Base-by-base conservation (phyloP, 345 rosid genomes). In the Moricandia arvensis region DNA sequence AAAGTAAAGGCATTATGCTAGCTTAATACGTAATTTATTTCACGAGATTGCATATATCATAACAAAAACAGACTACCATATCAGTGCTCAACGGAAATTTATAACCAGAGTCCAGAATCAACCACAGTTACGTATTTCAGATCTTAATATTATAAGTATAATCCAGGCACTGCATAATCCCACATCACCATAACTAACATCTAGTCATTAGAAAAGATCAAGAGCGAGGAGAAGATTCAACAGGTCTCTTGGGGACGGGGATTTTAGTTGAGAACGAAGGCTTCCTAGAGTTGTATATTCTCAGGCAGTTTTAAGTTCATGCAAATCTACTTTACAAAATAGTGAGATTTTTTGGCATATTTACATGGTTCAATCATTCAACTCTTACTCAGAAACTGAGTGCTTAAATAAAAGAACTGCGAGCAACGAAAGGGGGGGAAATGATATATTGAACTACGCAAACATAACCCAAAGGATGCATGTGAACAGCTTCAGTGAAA, bases 371-470 rank as follows among this genome's bases (percentile, higher is more conserved):
- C 49, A 18, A 41, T 62, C 7, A 54, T 55, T 55, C 7, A 54
- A 38, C 63, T 38, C 63, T 41, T 51, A 29, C 43, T 68, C 30
- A 37, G 63, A 68, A 75, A 68, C 8, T 53, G 71, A 63, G 71
- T 27, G 62, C 45, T 74, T 41, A 41, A 27, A 30, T 24, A 43
- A 60, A 80, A 57, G 54, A 35, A 47, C 26, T 51, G 58, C 34
- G 66, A 41, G 30, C 38, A 61, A 31, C n/a, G 54, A 35, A 73
- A 49, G 43, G 10, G 58, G 59, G 4, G 10, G 6, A 34, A 34
- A 18, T 31, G 26, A 51, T 13, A 59, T 58, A 45, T 41, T 59
- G 53, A 17, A 59, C 59, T 24, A 67, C 63, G 62, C 65, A 55
- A 63, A 31, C 53, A 63, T 30, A 62, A 17, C 24, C 6, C 34